Evolutionary conservation across 345 rosid species (phyloP).

Genomic region (Gossypium stocksii): DNA sequence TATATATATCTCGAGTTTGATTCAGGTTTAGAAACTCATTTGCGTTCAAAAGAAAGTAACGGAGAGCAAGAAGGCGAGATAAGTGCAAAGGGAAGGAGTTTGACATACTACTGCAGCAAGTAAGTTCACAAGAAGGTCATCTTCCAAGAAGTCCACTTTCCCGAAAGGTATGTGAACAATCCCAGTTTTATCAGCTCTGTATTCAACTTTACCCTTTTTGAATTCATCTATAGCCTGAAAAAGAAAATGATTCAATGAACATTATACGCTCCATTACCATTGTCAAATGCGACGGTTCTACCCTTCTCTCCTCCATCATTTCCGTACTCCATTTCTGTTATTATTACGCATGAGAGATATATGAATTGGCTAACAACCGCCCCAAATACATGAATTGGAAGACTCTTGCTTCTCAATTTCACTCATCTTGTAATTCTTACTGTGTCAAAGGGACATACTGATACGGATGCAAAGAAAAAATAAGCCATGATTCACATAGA

Average conservation of each 20-base stretch:
- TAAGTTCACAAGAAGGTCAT: constrained; percentile 76
- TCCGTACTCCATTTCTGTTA: neutral
- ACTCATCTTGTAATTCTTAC: neutral
- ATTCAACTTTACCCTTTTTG: constrained; percentile 93
- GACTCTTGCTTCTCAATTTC: no score
- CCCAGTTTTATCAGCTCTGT: constrained; percentile 95
- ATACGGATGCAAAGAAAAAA: neutral
- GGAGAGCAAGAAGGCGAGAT: neutral
- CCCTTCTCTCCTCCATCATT: neutral
- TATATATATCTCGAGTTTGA: neutral
- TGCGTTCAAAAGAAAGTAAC: neutral
- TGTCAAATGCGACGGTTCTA: neutral
- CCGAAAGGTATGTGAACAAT: constrained; percentile 96
- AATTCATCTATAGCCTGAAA: constrained; percentile 93
- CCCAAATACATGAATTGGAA: neutral
- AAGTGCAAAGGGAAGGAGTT: neutral
- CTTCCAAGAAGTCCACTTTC: constrained; percentile 65
- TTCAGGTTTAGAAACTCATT: neutral
- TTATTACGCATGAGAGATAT: neutral
- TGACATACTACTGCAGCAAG: constrained; percentile 69
- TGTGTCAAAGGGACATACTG: neutral
- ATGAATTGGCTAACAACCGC: neutral
- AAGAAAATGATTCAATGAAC: neutral
- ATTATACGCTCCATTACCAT: neutral
- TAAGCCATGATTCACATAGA: neutral